Evolutionary conservation across 2,329 filamentous ascomycete species (phyloP), one percentile per base, ranked within the genome.

Genomic region (Colletotrichum sp.): DNA sequence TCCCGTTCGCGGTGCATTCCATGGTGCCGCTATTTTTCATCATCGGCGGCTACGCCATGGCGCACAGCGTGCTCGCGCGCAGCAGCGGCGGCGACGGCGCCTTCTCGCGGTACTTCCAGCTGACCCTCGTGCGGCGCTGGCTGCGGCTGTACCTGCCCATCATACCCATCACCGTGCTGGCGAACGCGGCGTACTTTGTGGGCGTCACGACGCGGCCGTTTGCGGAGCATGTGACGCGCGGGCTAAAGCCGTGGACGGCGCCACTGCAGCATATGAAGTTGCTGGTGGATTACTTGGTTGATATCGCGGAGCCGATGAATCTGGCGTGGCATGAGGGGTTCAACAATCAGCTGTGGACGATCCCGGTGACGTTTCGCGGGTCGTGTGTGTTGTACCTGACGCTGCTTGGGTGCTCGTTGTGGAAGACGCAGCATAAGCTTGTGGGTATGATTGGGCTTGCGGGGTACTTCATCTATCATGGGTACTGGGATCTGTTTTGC

Each of bases 11-110:
- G 9, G 75, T 72, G 21, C 71, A 74, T 59, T 65, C 72, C 39
- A 77, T 77, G 75, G 75, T 77, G 32, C 55, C 55, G 57, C n/a
- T 77, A 15, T 77, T 77, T 67, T 75, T 77, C 67, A 57, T 77
- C n/a, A 75, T 77, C 21, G 71, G 71, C 36, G 75, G 75, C 63
- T 71, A 68, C 43, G 75, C 67, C 63, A 71, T 71, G 59, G 65
- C 74, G 32, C 18, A 55, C 13, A 70, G 60, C 34, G 65, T 71
- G 9, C 43, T 59, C 7, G 55, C 26, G 15, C 60, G 57, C 15
- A 36, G 24, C 9, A 30, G 61, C 39, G 64, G 69, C 10, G 61
- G 75, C n/a, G 52, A 43, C 3, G 15, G n/a, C 9, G 36, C 64
- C 16, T 67, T 67, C 24, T 67, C 64, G 15, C 64, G 64, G 21